Evolutionary conservation across 2,329 filamentous ascomycete genomes (phyloP), one percentile per base, ranked within the genome.

Genomic region (Didymella pinodella): DNA sequence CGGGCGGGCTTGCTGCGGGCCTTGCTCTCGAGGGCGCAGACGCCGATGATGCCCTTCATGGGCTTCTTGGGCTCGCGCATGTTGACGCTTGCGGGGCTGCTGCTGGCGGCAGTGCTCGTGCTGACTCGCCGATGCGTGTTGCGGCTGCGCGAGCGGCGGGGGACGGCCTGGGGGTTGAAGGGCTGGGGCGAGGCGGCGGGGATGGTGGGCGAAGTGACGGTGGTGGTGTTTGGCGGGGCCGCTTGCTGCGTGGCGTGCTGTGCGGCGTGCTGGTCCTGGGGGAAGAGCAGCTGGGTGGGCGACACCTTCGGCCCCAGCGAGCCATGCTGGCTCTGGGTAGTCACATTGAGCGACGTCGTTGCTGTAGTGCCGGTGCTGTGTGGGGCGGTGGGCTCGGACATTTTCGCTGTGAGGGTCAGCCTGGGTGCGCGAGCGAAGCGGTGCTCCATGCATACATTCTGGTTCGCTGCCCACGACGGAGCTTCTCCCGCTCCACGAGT

Each of bases 1-100:
- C 96, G 86, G 74, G 94, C 97, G 1, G 95, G 95, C 78, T 98
- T 98, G 83, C 93, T 97, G 71, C 95, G 87, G 34, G 95, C 95
- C 80, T 99, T 99, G 67, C 94, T 86, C 79, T 99, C 95, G 58
- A 99, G 83, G 22, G 95, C 96, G 76, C 95, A 99, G 10, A 99
- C 92, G 51, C 95, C 95, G 72, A 99, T 97, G 58, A 83, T 85
- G 61, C 88, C 88, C 61, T 87, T 79, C 18, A 78, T 79, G 49
- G 78, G 77, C 54, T 78, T 77, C 64, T 77, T 73, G 22, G 54
- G 54, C 70, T 89, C 84, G 72, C 84, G 86, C 70, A 77, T 68
- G 53, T 89, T 84, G 61, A 74, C 65, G 65, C 88, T 90, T 65
- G 89, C 90, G 20, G 90, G 89, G 70, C 91, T 95, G 73, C 90